Percentiles rank a stretch among this genome's conserved stretches.
These are phyloP conservation scores for Colletotrichum sp. DNA, from an alignment of 2,329 filamentous ascomycete genomes.

Conservation along the genomic window DNA sequence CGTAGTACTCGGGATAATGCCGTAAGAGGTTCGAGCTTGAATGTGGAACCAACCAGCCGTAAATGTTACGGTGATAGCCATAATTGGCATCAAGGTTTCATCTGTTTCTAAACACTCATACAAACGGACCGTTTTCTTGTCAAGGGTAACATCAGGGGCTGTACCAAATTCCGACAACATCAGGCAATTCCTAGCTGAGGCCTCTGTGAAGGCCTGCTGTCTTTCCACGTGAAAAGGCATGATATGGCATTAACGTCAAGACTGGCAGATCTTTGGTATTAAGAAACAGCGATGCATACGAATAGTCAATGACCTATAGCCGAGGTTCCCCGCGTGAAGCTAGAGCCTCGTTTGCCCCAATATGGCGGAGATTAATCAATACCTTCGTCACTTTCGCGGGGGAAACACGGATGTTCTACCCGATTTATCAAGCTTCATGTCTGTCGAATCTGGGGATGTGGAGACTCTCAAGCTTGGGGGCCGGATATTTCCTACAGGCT, in stretches of 20 bases:
- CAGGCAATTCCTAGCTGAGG: background rate
- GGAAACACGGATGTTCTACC: background rate
- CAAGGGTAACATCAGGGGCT: background rate
- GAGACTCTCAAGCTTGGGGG: background rate
- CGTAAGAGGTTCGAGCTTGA: background rate
- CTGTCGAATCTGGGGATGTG: background rate
- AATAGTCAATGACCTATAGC: background rate
- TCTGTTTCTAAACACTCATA: background rate
- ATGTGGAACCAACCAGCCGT: background rate
- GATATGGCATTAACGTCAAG: background rate
- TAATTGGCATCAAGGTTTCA: background rate
- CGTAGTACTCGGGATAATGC: background rate
- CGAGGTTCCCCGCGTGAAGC: background rate
- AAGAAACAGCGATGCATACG: background rate
- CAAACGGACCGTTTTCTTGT: background rate
- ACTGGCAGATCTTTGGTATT: background rate
- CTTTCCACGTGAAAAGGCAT: accelerated
- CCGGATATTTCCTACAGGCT: background rate
- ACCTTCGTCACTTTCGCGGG: background rate
- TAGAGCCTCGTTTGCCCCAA: background rate
- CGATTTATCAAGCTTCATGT: background rate
- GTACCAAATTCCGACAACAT: background rate
- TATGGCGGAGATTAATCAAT: background rate
- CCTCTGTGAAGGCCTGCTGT: background rate
- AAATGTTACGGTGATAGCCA: background rate